A percentile compares a stretch with the other conserved stretches of the same genome.
Evolutionary conservation across 2,329 filamentous ascomycete species (phyloP).

Genomic region (Scolecobasidium constrictum): DNA sequence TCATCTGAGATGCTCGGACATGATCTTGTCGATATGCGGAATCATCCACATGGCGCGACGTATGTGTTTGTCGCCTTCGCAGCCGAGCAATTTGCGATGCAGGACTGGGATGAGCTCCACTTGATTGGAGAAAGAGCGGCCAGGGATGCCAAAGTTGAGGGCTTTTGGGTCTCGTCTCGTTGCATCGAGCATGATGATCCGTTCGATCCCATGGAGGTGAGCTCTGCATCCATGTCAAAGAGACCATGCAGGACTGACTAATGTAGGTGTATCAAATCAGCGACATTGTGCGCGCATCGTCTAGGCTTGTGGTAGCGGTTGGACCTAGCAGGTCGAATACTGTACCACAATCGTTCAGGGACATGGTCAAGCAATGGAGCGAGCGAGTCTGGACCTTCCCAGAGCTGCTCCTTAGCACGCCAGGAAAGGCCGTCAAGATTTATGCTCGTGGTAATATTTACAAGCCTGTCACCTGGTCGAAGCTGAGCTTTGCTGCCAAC

Average conservation of each 20-base stretch:
- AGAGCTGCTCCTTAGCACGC: constrained; percentile 28
- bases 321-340: constrained; percentile 17
- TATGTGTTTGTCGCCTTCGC: constrained; percentile 35
- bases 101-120: constrained; percentile 21
- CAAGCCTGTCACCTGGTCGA: too few species aligned
- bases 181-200: too few species aligned
- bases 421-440: too few species aligned
- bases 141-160: constrained; percentile 23
- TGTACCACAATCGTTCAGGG: constrained; percentile 16
- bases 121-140: constrained; percentile 29
- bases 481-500: constrained; percentile 28
- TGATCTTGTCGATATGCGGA: background rate
- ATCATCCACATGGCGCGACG: constrained; percentile 15
- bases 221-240: too few species aligned
- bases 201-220: too few species aligned
- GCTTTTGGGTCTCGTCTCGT: constrained; percentile 34
- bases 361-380: constrained; percentile 33
- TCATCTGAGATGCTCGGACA: background rate
- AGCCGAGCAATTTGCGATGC: constrained; percentile 25
- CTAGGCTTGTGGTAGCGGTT: constrained; percentile 31
- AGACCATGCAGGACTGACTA: constrained; percentile 23
- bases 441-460: too few species aligned
- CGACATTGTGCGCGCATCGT: constrained; percentile 33
- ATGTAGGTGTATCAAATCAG: constrained; percentile 31
- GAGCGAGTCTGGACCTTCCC: constrained; percentile 37